These are phyloP conservation scores for Penicillium bovifimosum DNA, from an alignment of 495 filamentous ascomycete genomes.

Conservation along the genomic window DNA sequence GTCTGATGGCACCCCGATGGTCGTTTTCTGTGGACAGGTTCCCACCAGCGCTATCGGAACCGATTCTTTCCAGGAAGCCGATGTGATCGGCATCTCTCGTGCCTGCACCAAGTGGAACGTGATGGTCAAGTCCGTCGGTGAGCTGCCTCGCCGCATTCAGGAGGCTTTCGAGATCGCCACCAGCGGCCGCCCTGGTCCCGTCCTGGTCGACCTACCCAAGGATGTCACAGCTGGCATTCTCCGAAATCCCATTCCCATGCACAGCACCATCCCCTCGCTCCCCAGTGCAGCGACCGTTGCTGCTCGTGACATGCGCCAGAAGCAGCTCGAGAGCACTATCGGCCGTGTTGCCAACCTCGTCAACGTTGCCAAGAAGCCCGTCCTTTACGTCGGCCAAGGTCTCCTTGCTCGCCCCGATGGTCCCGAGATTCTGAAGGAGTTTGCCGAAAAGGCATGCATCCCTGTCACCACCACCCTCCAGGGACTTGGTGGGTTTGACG, in stretches of 20 bases:
- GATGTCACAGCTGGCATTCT: conserved; percentile 53
- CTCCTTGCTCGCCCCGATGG: conserved; percentile 48
- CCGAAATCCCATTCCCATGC: conserved; percentile 48
- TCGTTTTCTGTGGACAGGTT: conserved; percentile 60
- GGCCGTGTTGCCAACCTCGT: conserved; percentile 49
- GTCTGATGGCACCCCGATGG: conserved; percentile 57
- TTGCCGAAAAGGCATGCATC: conserved; percentile 53
- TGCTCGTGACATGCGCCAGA: conserved; percentile 44
- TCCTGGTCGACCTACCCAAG: conserved; percentile 57
- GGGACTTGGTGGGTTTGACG: conserved; percentile 56
- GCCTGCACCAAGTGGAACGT: conserved; percentile 64
- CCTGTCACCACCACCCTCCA: conserved; percentile 64
- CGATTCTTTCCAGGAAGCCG: conserved; percentile 61
- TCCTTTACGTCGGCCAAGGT: conserved; percentile 59
- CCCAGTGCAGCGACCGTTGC: conserved; percentile 53
- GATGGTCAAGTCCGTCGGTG: conserved; percentile 56
- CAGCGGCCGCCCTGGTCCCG: conserved; percentile 55
- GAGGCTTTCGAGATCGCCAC: conserved; percentile 61
- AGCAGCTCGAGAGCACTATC: conserved; percentile 45
- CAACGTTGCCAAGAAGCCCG: conserved; percentile 54
- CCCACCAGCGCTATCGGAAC: conserved; percentile 52
- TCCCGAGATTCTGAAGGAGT: conserved; percentile 48
- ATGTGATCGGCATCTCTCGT: conserved; percentile 56
- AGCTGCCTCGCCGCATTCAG: conserved; percentile 55
- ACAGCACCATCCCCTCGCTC: conserved; percentile 51